Evolutionary conservation across 371 early-diverging fungal species (phyloP), one percentile per base, ranked within the genome.

Genomic region (Sporodiniella umbellata): DNA sequence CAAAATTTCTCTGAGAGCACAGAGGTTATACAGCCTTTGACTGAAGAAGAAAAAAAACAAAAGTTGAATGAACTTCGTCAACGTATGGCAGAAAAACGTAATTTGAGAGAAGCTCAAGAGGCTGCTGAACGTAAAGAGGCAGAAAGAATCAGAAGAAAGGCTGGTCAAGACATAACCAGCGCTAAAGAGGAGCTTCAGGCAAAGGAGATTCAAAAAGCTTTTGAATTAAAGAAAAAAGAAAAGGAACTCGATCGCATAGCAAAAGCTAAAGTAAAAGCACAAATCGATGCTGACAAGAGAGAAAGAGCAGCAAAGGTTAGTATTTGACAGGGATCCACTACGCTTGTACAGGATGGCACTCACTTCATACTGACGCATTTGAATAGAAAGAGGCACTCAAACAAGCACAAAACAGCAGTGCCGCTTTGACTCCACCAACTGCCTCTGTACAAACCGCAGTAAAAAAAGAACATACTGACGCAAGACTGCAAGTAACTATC

Each of bases 1-100:
- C 79, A 80, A 45, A 88, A 91, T 65, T 96, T 96, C 70, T 77
- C 87, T 14, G 93, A 96, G 57, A 87, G 89, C 18, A 90, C 90
- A 1, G 77, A 86, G 21, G 84, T 73, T 0, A 88, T 94, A 56
- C 84, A 89, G 60, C 93, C 94, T 7, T 69, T 96, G 30, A 88
- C 92, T 0, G 92, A 86, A 46, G 93, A 89, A 51, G 94, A 95
- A 55, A 94, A 93, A 64, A 63, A 72, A 38, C 70, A 66, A 8
- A 94, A 92, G 61, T 64, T 94, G 2, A 77, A 69, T 1, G 93
- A 93, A 37, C 60, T 96, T 35, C 86, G 91, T 61, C 75, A 73
- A 5, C 71, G 84, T 37, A 61, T 95, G 48, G 84, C 84, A 0
- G 79, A 74, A 19, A 88, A 90, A 70, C 81, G 88, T 18, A 82